These are phyloP conservation scores for Agaricus blazei DNA, from an alignment of 768 basidiomycete genomes.

Conservation along the genomic window DNA sequence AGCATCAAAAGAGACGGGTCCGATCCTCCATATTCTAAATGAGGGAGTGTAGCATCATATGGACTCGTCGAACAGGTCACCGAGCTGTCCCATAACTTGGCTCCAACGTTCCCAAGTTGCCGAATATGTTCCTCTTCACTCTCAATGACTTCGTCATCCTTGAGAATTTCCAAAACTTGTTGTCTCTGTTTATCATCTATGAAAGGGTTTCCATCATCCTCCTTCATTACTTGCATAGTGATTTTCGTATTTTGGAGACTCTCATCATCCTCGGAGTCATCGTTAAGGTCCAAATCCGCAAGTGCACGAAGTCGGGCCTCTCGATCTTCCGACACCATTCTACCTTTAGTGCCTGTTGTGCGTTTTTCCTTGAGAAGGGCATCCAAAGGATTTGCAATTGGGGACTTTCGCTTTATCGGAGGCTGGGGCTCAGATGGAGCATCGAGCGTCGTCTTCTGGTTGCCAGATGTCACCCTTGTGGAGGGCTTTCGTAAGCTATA, in stretches of 20 bases:
- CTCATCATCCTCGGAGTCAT: slow-evolving; percentile 5
- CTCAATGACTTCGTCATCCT: slow-evolving; percentile 18
- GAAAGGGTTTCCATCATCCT: slow-evolving; percentile 2
- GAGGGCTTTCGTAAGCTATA: slow-evolving; percentile 1
- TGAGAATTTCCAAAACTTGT: slow-evolving; percentile 2
- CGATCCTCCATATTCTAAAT: not conserved
- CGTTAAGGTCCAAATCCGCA: slow-evolving; percentile 18
- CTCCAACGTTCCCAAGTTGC: slow-evolving; percentile 1
- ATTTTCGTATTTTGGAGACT: not conserved
- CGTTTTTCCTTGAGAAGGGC: slow-evolving; percentile 51
- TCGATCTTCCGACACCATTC: slow-evolving; percentile 38
- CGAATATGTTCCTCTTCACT: slow-evolving; percentile 23
- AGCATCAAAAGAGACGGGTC: slow-evolving; percentile 1
- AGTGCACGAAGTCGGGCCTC: slow-evolving; percentile 27
- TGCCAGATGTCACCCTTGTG: not conserved
- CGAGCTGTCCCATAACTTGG: not conserved
- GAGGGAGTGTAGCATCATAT: not conserved
- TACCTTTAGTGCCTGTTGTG: slow-evolving; percentile 35
- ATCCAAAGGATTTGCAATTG: slow-evolving; percentile 44
- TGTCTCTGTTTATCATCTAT: slow-evolving; percentile 3
- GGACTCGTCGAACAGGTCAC: slow-evolving; percentile 1
- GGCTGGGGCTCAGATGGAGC: not conserved
- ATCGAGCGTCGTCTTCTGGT: not conserved
- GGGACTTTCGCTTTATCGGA: slow-evolving; percentile 2
- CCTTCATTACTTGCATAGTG: not conserved